Conservation (phyloP, 805 yeast species). For the Candida peoriensis region DNA sequence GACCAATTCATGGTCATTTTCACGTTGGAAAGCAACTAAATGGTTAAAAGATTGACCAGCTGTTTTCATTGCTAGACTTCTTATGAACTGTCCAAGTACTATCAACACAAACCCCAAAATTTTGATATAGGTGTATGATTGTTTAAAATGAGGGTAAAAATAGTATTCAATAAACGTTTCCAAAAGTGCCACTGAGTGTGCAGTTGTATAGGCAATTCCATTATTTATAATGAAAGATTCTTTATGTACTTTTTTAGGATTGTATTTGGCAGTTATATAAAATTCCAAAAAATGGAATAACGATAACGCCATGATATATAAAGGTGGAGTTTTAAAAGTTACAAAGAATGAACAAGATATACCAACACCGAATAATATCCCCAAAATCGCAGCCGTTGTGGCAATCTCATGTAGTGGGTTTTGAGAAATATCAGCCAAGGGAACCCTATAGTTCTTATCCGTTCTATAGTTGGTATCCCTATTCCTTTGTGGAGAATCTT, state of each 20-base stretch:
- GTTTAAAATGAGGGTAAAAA: constrained; percentile 32
- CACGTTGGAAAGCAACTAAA: constrained; percentile 50
- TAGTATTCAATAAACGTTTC: constrained; percentile 44
- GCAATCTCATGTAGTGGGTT: constrained; percentile 42
- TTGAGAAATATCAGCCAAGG: constrained; percentile 30
- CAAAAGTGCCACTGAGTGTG: constrained; percentile 48
- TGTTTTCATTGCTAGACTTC: constrained; percentile 80
- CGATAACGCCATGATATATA: constrained; percentile 50
- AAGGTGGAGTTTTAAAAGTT: constrained; percentile 30
- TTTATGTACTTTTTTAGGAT: constrained; percentile 56
- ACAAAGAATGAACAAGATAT: constrained; percentile 25
- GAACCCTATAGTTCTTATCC: too few species aligned
- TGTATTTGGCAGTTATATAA: constrained; percentile 70
- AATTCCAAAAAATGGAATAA: constrained; percentile 82
- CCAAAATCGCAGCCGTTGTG: constrained; percentile 39
- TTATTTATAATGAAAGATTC: constrained; percentile 69
- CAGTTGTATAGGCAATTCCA: constrained; percentile 51
- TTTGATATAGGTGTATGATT: constrained; percentile 16
- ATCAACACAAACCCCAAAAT: constrained; percentile 44
- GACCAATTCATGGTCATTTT: constrained; percentile 58
- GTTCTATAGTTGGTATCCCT: too few species aligned
- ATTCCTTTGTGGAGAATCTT: too few species aligned
- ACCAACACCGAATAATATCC: constrained; percentile 37
- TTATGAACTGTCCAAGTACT: constrained; percentile 56
- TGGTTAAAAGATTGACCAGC: constrained; percentile 89